These are phyloP conservation scores for Quercus phellos DNA, from an alignment of 331 rosid species.

Conservation along the genomic window DNA sequence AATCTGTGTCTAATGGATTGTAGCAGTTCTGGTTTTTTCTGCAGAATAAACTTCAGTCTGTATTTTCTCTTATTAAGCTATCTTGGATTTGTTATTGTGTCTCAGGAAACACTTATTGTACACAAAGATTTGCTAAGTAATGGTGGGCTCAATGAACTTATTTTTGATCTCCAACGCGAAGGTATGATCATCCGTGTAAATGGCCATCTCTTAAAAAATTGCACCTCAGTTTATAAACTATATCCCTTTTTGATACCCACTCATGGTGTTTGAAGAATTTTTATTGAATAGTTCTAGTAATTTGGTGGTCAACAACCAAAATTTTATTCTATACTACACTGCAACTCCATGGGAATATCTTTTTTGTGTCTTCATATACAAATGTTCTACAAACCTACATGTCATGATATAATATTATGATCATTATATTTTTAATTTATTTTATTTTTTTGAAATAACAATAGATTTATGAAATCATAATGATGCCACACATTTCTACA, in stretches of 20 bases:
- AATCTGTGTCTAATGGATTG: not conserved
- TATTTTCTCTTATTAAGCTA: conserved; percentile 4
- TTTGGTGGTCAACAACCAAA: not conserved
- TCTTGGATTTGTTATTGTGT: conserved; percentile 21
- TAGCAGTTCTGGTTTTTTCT: not conserved
- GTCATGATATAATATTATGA: no score
- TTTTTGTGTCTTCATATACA: no score
- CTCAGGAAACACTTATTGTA: conserved; percentile 80
- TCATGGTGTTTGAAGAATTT: not conserved
- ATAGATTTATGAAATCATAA: not conserved
- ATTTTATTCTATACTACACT: no score
- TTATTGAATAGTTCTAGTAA: not conserved
- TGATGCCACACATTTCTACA: not conserved
- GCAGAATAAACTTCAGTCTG: not conserved
- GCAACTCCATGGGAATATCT: no score
- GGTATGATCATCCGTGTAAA: conserved; percentile 36
- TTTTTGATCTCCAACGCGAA: conserved; percentile 54
- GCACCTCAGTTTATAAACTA: not conserved
- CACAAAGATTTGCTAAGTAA: conserved; percentile 61
- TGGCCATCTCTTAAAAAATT: conserved; percentile 6
- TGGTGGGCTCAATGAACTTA: conserved; percentile 46
- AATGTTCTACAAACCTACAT: no score
- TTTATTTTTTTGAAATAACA: no score
- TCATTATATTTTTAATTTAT: no score
- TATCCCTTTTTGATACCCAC: not conserved